These are phyloP conservation scores for Serpula lacrymans DNA, from an alignment of 768 basidiomycete genomes.

Conservation along the genomic window DNA sequence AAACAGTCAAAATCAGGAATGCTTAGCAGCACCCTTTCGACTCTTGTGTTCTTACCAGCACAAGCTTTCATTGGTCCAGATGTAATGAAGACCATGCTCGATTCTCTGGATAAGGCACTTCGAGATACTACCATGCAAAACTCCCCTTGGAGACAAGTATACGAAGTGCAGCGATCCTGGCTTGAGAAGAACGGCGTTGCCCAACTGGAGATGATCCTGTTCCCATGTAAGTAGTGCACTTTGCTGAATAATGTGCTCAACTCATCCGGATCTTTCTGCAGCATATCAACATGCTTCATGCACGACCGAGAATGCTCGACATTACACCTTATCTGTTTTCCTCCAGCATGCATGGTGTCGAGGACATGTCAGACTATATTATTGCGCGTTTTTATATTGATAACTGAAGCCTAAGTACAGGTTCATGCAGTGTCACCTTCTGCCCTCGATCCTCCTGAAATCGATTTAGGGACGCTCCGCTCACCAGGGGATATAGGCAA, in stretches of 20 bases:
- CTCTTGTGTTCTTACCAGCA: conserved; percentile 10
- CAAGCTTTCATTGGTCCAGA: conserved; percentile 12
- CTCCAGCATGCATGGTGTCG: conserved; percentile 16
- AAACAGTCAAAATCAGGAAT: conserved; percentile 7
- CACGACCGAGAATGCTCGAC: conserved; percentile 8
- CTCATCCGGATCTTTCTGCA: background rate
- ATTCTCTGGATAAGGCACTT: conserved; percentile 7
- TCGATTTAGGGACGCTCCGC: conserved; percentile 11
- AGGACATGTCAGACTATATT: conserved; percentile 12
- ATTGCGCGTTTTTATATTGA: background rate
- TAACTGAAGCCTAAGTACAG: background rate
- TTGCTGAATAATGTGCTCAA: background rate
- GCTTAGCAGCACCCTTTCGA: conserved; percentile 14
- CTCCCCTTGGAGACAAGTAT: conserved; percentile 10
- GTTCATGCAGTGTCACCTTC: conserved; percentile 14
- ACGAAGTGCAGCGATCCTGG: conserved; percentile 12
- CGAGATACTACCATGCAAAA: conserved; percentile 8
- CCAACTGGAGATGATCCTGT: conserved; percentile 15
- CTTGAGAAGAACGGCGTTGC: conserved; percentile 14
- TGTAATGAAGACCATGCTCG: conserved; percentile 8
- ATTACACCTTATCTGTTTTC: conserved; percentile 9
- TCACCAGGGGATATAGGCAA: conserved; percentile 10
- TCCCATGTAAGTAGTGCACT: conserved; percentile 9
- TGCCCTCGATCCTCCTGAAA: conserved; percentile 13
- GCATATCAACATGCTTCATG: conserved; percentile 10